These are phyloP conservation scores for Theobroma cacao DNA, from an alignment of 345 rosid genomes.

Conservation along the genomic window DNA sequence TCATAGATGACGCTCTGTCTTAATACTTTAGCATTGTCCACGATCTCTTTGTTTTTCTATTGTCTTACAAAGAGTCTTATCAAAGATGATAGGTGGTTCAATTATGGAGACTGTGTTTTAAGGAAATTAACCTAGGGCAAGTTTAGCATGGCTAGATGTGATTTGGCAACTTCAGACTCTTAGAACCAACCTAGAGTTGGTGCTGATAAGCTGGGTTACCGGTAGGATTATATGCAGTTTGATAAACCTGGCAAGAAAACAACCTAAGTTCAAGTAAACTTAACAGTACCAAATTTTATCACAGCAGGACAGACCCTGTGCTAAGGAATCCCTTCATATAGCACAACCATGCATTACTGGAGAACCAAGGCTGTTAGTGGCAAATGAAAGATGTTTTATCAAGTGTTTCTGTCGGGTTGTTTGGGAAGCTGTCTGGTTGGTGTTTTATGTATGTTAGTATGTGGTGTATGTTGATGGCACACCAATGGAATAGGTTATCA, in stretches of 20 bases:
- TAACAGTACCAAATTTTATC: not conserved
- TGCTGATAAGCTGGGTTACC: not conserved
- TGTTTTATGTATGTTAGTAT: not conserved
- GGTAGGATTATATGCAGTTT: not conserved
- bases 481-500: not conserved
- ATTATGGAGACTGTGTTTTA: not conserved
- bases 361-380: not conserved
- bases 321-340: not conserved
- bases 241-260: not conserved
- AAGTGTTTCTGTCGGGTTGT: not conserved
- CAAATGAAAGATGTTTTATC: not conserved
- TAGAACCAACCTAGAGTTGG: not conserved
- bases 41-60: not conserved
- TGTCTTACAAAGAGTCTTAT: not conserved
- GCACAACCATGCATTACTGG: not conserved
- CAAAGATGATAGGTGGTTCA: not conserved
- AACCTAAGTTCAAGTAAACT: not conserved
- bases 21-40: not conserved
- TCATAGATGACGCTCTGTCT: not conserved
- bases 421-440: not conserved
- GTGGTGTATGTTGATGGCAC: not conserved
- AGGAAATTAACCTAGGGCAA: not conserved
- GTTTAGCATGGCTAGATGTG: not conserved
- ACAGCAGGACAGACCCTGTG: not conserved
- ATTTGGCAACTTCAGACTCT: not conserved